Percentiles rank a stretch among this genome's conserved stretches.
Evolutionary conservation across 1,284 basidiomycete genomes (phyloP).

Genomic region (Rhodotorula sp.): DNA sequence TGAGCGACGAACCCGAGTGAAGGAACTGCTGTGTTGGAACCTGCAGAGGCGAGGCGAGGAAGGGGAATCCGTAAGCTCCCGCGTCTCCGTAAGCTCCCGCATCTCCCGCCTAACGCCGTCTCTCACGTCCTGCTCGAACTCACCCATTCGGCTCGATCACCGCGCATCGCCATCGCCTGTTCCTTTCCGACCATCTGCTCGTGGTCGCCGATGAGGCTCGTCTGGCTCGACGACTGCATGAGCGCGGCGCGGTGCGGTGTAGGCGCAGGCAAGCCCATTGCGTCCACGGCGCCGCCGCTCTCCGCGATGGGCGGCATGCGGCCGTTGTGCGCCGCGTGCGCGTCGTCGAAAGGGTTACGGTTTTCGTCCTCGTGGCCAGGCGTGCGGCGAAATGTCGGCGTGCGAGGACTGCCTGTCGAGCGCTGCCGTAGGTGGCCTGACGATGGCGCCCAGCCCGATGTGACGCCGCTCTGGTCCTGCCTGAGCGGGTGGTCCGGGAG

Average conservation of each 20-base stretch:
- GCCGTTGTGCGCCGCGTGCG: slow-evolving; percentile 11
- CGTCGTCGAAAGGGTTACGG: slow-evolving; percentile 23
- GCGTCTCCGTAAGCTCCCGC: too few relatives aligned
- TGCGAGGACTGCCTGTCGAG: slow-evolving; percentile 6
- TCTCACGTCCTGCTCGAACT: neutral
- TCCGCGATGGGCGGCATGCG: neutral
- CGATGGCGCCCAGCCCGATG: neutral
- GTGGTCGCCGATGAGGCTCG: neutral
- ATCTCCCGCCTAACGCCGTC: too few relatives aligned
- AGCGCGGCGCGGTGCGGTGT: slow-evolving; percentile 22
- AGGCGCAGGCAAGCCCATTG: neutral
- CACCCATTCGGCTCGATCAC: slow-evolving; percentile 28
- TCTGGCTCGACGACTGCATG: neutral
- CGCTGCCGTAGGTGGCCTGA: slow-evolving; percentile 20
- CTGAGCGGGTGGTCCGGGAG: neutral
- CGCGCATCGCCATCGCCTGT: slow-evolving; percentile 29
- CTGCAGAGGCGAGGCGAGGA: slow-evolving; percentile 3
- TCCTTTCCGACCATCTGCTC: slow-evolving; percentile 1
- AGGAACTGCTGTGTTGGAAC: slow-evolving; percentile 30
- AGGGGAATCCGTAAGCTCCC: too few relatives aligned
- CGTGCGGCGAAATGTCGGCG: neutral
- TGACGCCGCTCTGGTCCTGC: neutral
- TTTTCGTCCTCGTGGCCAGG: neutral
- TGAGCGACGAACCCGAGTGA: slow-evolving; percentile 14
- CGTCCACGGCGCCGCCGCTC: neutral